Conservation (phyloP, 2,329 filamentous ascomycete species). For the Fusarium foetens region DNA sequence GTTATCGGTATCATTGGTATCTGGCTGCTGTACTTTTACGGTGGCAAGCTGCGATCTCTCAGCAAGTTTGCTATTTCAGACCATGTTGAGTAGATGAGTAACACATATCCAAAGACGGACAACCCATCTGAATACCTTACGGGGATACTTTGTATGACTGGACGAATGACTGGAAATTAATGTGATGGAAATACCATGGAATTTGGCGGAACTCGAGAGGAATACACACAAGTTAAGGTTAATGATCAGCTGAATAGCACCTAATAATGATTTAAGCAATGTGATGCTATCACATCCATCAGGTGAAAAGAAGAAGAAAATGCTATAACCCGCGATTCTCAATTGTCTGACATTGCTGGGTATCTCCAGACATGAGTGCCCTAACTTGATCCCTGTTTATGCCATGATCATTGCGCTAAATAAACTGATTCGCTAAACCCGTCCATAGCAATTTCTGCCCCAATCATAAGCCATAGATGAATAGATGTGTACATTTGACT, state of each 20-base stretch:
- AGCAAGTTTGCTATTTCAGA: conserved; percentile 65
- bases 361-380: conserved; percentile 19
- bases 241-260: neutral
- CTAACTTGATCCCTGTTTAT: neutral
- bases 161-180: neutral
- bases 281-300: neutral
- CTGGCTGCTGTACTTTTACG: conserved; percentile 67
- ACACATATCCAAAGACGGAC: too few relatives aligned
- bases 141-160: neutral
- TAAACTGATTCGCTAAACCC: neutral
- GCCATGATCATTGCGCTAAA: neutral
- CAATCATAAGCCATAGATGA: neutral
- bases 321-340: neutral
- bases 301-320: neutral
- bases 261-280: conserved; percentile 11
- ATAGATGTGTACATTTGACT: neutral
- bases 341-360: neutral
- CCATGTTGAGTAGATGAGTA: conserved; percentile 21
- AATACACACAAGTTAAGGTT: neutral
- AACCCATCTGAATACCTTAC: neutral
- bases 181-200: conserved; percentile 25
- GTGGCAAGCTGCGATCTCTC: conserved; percentile 62
- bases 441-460: neutral
- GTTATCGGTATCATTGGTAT: conserved; percentile 67
- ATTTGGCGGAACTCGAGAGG: neutral